phyloP scores from a whole-genome alignment of 164 flowering plant species.

The Liquidambar formosana region DNA sequence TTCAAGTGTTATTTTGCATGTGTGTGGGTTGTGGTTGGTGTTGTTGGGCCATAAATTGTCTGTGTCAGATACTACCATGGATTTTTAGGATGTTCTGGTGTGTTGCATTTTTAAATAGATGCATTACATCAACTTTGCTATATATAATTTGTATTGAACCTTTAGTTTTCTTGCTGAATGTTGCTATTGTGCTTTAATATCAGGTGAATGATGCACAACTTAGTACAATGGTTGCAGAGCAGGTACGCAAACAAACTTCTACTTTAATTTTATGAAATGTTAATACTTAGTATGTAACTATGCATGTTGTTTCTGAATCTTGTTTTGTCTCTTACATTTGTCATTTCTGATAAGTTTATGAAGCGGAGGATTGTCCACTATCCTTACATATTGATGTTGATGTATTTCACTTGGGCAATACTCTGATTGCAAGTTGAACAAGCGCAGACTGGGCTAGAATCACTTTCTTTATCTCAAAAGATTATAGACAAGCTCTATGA shows the following conservation, averaged over 20 bases:
- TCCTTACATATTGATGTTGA: background rate
- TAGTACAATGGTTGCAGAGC: constrained; percentile 99
- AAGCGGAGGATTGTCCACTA: background rate
- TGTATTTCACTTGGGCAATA: background rate
- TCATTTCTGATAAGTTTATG: background rate
- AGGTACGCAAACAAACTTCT: constrained; percentile 42
- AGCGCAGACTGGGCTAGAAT: constrained; percentile 80
- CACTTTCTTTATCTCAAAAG: constrained; percentile 77
- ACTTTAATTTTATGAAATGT: background rate
- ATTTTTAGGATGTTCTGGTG: no score
- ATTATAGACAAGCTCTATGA: constrained; percentile 71
- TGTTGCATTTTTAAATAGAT: no score
- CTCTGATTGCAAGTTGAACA: constrained; percentile 75
- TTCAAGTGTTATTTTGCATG: no score
- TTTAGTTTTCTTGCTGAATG: background rate
- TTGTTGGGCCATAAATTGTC: no score
- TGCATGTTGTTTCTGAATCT: background rate
- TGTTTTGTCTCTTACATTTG: background rate
- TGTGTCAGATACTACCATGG: no score
- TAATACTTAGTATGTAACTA: background rate
- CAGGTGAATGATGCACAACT: constrained; percentile 99
- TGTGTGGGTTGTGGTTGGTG: no score
- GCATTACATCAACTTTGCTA: no score
- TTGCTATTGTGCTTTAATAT: constrained; percentile 15
- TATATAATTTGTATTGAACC: background rate